Conservation (phyloP, 2,329 filamentous ascomycete genomes). For the Zarea fungicola region DNA sequence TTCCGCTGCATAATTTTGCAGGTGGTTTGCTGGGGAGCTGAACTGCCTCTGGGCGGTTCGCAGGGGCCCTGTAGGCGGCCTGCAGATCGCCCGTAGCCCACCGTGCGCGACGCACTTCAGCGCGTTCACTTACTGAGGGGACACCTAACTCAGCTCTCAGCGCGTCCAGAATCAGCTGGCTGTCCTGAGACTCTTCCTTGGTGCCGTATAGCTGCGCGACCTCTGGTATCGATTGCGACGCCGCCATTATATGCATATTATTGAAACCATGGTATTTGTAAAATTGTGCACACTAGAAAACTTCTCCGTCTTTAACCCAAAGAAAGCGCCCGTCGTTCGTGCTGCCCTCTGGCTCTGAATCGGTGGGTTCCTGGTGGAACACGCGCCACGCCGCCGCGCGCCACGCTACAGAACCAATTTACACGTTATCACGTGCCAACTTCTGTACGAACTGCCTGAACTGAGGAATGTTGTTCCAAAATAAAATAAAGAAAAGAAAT, state of each 20-base stretch:
- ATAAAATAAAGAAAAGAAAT: too few species aligned
- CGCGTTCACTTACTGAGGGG: constrained; percentile 31
- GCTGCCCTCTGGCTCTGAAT: neutral
- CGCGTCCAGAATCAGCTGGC: constrained; percentile 35
- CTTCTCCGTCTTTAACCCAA: neutral
- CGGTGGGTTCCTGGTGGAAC: neutral
- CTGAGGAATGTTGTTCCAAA: too few species aligned
- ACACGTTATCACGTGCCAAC: constrained; percentile 10
- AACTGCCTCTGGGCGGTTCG: neutral
- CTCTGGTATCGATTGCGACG: neutral
- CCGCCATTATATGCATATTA: neutral
- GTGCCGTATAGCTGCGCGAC: neutral
- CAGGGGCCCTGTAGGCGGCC: neutral
- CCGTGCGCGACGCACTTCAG: too few species aligned
- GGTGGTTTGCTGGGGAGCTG: constrained; percentile 8
- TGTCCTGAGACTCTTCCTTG: constrained; percentile 36
- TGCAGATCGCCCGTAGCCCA: neutral
- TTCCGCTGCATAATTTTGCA: neutral
- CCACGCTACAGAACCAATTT: constrained; percentile 9
- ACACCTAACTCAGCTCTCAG: constrained; percentile 35
- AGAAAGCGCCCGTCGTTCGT: neutral
- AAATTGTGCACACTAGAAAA: neutral
- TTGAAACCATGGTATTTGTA: neutral
- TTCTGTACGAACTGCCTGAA: too few species aligned
- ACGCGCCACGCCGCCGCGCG: too few species aligned